phyloP scores from a whole-genome alignment of 1,284 basidiomycete genomes.

The Ustilago esculenta region DNA sequence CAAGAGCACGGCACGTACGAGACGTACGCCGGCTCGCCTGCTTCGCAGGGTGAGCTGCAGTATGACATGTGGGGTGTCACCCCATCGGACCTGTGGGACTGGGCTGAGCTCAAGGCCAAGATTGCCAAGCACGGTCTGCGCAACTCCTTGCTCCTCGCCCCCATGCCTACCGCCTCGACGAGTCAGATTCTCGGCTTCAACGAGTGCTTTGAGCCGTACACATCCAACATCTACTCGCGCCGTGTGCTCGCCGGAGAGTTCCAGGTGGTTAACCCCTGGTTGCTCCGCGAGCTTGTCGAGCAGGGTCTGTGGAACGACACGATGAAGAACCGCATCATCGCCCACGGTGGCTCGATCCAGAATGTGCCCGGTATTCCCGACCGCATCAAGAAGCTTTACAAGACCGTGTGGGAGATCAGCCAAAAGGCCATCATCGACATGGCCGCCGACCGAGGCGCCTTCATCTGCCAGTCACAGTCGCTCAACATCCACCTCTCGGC shows the following conservation, averaged over 20 bases:
- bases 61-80: slow-evolving; percentile 95
- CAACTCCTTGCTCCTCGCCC: slow-evolving; percentile 93
- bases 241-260: slow-evolving; percentile 99
- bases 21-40: slow-evolving; percentile 90
- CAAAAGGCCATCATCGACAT: slow-evolving; percentile 99
- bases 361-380: slow-evolving; percentile 66
- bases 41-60: slow-evolving; percentile 87
- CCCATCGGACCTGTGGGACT: slow-evolving; percentile 95
- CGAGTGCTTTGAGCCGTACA: slow-evolving; percentile 98
- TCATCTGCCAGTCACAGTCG: slow-evolving; percentile 86
- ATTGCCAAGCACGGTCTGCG: slow-evolving; percentile 86
- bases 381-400: slow-evolving; percentile 83
- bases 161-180: slow-evolving; percentile 99
- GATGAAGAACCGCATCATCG: slow-evolving; percentile 99
- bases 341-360: slow-evolving; percentile 91
- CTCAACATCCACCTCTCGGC: slow-evolving; percentile 93
- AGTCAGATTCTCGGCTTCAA: slow-evolving; percentile 99
- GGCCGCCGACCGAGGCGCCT: slow-evolving; percentile 96
- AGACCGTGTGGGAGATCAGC: slow-evolving; percentile 98
- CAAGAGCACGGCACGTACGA: slow-evolving; percentile 84
- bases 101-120: slow-evolving; percentile 86
- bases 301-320: slow-evolving; percentile 95
- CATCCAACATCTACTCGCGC: slow-evolving; percentile 97
- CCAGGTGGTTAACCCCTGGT: slow-evolving; percentile 98
- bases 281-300: slow-evolving; percentile 94